Conservation (phyloP, 441 rosid species). For the Gossypium armourianum region DNA sequence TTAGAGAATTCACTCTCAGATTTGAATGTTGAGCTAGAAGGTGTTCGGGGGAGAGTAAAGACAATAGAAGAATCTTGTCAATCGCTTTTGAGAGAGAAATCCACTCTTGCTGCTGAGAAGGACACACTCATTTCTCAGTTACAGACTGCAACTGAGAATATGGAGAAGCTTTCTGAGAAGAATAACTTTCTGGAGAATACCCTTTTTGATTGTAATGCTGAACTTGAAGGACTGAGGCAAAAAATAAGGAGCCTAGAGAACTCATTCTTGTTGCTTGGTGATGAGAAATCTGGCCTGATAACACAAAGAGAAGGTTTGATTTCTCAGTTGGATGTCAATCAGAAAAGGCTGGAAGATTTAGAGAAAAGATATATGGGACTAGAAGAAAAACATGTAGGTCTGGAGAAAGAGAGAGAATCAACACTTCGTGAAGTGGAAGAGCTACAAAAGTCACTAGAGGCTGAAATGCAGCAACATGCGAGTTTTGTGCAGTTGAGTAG, state of each 20-base stretch:
- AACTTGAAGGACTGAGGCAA: conserved; percentile 48
- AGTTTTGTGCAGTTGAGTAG: conserved; percentile 32
- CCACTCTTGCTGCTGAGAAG: conserved; percentile 52
- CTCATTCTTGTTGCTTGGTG: conserved; percentile 42
- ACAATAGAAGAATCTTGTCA: conserved; percentile 51
- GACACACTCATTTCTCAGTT: conserved; percentile 42
- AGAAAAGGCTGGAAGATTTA: conserved; percentile 36
- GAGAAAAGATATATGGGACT: conserved; percentile 39
- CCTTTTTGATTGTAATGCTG: conserved; percentile 56
- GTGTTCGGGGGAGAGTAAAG: conserved; percentile 50
- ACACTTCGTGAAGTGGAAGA: conserved; percentile 40
- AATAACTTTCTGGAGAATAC: conserved; percentile 55
- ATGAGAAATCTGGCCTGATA: conserved; percentile 46
- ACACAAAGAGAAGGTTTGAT: conserved; percentile 39
- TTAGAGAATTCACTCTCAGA: conserved; percentile 75
- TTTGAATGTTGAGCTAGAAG: conserved; percentile 69
- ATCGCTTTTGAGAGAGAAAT: conserved; percentile 49
- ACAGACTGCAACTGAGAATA: conserved; percentile 39
- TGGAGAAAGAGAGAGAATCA: conserved; percentile 54
- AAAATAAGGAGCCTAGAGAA: conserved; percentile 50
- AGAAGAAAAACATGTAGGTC: conserved; percentile 30
- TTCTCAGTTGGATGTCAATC: conserved; percentile 43
- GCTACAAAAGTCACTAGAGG: conserved; percentile 35
- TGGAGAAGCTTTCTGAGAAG: conserved; percentile 53
- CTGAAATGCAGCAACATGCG: conserved; percentile 44